phyloP scores from a whole-genome alignment of 768 basidiomycete genomes.

The Dacryopinax primogenitus region DNA sequence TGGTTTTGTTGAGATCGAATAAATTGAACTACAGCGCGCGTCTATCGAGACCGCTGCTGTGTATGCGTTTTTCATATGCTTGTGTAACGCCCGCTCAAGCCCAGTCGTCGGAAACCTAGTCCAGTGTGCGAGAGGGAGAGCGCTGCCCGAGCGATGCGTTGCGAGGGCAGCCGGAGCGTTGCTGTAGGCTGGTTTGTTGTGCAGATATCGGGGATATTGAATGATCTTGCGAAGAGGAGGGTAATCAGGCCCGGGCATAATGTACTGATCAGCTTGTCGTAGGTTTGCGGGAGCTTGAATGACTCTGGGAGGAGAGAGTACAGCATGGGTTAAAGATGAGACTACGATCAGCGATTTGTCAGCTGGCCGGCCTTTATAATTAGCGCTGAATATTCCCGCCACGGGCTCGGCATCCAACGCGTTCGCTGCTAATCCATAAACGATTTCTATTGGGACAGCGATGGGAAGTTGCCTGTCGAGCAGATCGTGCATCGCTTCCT shows the following conservation, averaged over 20 bases:
- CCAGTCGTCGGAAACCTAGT: no score
- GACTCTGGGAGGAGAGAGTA: slow-evolving; percentile 51
- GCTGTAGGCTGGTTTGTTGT: slow-evolving; percentile 72
- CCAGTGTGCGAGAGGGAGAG: slow-evolving; percentile 63
- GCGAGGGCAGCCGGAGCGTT: slow-evolving; percentile 87
- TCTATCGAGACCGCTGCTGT: no score
- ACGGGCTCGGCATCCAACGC: slow-evolving; percentile 54
- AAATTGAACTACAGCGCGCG: no score
- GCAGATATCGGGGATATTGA: slow-evolving; percentile 58
- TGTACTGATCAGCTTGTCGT: slow-evolving; percentile 57
- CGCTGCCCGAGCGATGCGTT: slow-evolving; percentile 81
- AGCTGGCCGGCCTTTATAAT: slow-evolving; percentile 85
- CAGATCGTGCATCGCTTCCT: slow-evolving; percentile 35
- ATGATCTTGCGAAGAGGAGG: slow-evolving; percentile 64
- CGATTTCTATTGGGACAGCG: slow-evolving; percentile 94
- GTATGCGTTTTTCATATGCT: no score
- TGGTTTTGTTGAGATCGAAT: no score
- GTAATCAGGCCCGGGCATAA: slow-evolving; percentile 97
- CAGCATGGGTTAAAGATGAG: slow-evolving; percentile 71
- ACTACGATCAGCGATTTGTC: slow-evolving; percentile 98
- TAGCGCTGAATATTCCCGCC: slow-evolving; percentile 61
- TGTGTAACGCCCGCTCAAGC: no score
- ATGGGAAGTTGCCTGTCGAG: slow-evolving; percentile 34
- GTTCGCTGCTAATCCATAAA: slow-evolving; percentile 90
- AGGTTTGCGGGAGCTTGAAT: slow-evolving; percentile 50